phyloP scores from a whole-genome alignment of 2,329 filamentous ascomycete species.

The Juglanconis sp. region DNA sequence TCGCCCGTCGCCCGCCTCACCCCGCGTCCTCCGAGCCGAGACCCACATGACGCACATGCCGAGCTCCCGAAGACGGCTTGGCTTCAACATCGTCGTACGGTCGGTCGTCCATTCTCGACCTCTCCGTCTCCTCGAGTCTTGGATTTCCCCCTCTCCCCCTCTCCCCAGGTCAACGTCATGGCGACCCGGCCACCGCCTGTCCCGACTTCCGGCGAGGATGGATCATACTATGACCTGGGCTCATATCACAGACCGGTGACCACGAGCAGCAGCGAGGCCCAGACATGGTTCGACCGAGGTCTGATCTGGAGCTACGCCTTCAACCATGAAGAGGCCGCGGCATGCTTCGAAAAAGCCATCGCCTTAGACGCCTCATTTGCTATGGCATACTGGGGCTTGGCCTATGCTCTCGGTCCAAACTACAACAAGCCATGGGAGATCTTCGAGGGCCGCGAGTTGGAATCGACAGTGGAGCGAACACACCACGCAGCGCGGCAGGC shows the following conservation, averaged over 20 bases:
- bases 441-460: conserved; percentile 62
- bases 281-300: conserved; percentile 69
- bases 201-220: conserved; percentile 15
- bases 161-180: neutral
- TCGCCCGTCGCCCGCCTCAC: no score
- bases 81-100: no score
- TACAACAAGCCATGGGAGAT: conserved; percentile 74
- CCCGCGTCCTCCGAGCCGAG: no score
- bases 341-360: conserved; percentile 62
- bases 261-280: conserved; percentile 48
- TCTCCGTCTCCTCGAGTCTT: no score
- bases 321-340: conserved; percentile 69
- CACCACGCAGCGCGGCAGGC: conserved; percentile 30
- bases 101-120: no score
- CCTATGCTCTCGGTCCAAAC: conserved; percentile 71
- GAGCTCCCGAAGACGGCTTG: no score
- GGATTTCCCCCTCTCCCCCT: neutral
- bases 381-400: conserved; percentile 68
- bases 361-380: conserved; percentile 50
- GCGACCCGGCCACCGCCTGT: conserved; percentile 3
- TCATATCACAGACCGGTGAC: conserved; percentile 52
- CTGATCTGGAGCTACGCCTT: conserved; percentile 74
- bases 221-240: conserved; percentile 61
- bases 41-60: no score
- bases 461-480: conserved; percentile 39